phyloP scores from a whole-genome alignment of 169 alveolate species.

The Cystoisospora suis region DNA sequence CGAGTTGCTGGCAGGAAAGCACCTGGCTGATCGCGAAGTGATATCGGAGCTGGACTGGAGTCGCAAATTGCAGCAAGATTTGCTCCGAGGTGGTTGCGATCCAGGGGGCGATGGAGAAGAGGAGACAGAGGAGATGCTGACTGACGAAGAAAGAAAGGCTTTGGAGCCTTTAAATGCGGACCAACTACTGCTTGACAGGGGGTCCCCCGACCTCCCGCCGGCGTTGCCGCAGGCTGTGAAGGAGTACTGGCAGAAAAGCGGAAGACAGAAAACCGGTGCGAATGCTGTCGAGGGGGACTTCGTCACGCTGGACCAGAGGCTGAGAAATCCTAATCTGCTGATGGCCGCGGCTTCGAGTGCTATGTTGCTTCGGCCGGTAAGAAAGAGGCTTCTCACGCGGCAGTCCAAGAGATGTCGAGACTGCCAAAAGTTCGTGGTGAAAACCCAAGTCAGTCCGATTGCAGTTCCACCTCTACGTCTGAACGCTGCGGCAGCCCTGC shows the following conservation, averaged over 20 bases:
- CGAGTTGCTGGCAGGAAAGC: slow-evolving; percentile 8
- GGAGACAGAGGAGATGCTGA: background rate
- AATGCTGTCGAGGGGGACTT: background rate
- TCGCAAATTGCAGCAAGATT: slow-evolving; percentile 14
- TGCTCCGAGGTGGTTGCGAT: background rate
- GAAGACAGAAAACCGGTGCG: background rate
- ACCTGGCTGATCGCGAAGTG: background rate
- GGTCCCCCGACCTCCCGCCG: slow-evolving; percentile 43
- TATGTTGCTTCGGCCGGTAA: slow-evolving; percentile 5
- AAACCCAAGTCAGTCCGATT: slow-evolving; percentile 22
- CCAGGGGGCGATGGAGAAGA: background rate
- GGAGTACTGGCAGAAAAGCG: background rate
- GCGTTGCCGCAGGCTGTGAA: background rate
- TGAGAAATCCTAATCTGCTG: slow-evolving; percentile 14
- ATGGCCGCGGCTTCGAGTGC: slow-evolving; percentile 34
- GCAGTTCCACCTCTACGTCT: slow-evolving; percentile 43
- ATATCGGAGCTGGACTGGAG: background rate
- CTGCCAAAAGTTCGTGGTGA: slow-evolving; percentile 28
- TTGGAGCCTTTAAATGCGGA: slow-evolving; percentile 43
- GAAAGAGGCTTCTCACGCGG: slow-evolving; percentile 38
- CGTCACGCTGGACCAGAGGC: slow-evolving; percentile 42
- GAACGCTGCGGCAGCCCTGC: slow-evolving; percentile 36
- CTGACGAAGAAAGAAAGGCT: background rate
- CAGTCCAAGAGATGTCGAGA: slow-evolving; percentile 26
- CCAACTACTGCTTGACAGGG: slow-evolving; percentile 41